phyloP scores from a whole-genome alignment of 2,329 filamentous ascomycete species.

The Trichophyton simii region DNA sequence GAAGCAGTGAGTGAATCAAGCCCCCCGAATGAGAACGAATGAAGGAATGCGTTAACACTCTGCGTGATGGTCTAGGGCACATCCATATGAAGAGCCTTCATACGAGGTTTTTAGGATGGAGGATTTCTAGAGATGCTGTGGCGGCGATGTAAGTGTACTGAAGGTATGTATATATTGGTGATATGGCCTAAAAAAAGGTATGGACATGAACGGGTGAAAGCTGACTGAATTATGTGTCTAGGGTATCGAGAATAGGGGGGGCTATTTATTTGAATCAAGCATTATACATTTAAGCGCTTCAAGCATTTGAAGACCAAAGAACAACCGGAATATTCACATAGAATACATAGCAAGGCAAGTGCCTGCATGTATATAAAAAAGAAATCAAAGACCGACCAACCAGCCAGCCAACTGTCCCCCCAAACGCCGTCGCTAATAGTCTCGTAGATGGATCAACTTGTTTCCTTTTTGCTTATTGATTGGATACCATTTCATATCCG shows the following conservation, averaged over 20 bases:
- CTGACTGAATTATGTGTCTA: not conserved
- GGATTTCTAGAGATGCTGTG: constrained; percentile 20
- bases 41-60: not conserved
- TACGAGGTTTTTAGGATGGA: constrained; percentile 36
- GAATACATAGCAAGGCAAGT: not conserved
- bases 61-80: constrained; percentile 18
- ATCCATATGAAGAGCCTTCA: constrained; percentile 36
- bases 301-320: not conserved
- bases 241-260: not conserved
- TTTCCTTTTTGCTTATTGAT: too few relatives aligned
- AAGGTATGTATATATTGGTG: not conserved
- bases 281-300: not conserved
- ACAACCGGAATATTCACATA: not conserved
- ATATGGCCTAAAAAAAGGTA: not conserved
- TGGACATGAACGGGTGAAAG: too few relatives aligned
- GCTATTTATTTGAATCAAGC: not conserved
- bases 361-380: not conserved
- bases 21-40: not conserved
- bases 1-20: not conserved
- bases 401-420: not conserved
- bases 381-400: not conserved
- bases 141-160: too few relatives aligned
- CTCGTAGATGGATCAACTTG: not conserved
- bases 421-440: not conserved
- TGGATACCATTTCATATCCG: constrained; percentile 15